Evolutionary conservation across 352 stramenopile species (phyloP).

Genomic region (Pythium vanterpoolii): DNA sequence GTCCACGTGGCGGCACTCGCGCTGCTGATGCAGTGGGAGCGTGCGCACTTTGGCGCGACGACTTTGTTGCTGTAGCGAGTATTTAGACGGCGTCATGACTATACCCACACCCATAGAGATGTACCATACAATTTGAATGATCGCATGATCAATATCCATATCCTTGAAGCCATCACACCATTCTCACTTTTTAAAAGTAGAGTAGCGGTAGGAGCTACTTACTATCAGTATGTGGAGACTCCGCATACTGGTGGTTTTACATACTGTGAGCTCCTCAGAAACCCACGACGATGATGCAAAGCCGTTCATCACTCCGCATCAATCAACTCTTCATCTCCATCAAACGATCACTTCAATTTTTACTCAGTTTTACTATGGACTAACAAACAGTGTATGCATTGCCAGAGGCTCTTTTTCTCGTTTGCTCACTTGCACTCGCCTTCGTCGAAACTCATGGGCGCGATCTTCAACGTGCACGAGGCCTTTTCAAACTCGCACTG

Average conservation of each 20-base stretch:
- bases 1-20: slow-evolving; percentile 1
- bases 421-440: slow-evolving; percentile 2
- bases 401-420: not conserved
- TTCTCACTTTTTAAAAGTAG: no score
- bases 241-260: no score
- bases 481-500: slow-evolving; percentile 30
- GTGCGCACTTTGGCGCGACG: slow-evolving; percentile 5
- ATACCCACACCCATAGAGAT: slow-evolving; percentile 12
- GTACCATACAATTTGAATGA: slow-evolving; percentile 5
- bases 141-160: not conserved
- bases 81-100: slow-evolving; percentile 2
- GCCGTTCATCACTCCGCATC: not conserved
- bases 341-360: not conserved
- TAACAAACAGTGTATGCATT: no score
- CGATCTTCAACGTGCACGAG: slow-evolving; percentile 15
- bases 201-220: not conserved
- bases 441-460: not conserved
- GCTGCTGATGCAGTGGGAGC: slow-evolving; percentile 15
- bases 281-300: not conserved
- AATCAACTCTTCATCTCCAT: not conserved
- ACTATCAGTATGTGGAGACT: not conserved
- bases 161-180: no score
- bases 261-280: no score
- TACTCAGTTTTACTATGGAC: not conserved
- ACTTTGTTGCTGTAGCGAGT: slow-evolving; percentile 6